Base-by-base conservation (phyloP, 371 early-diverging fungal genomes). In the Mortierella polycephala region DNA sequence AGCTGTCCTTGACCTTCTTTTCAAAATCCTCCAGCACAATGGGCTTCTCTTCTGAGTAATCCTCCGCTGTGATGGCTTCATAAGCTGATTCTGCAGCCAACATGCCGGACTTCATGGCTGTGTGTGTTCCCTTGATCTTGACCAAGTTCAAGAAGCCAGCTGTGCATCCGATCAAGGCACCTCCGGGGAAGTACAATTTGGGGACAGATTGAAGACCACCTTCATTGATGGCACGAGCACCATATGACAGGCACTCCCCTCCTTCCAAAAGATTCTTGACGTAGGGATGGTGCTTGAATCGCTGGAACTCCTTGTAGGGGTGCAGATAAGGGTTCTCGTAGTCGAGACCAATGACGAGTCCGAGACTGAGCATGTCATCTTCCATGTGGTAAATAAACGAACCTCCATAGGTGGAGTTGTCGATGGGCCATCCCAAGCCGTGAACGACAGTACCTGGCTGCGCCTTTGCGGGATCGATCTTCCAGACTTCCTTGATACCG, bases 71-170 rank as follows among this genome's bases (percentile, higher is more conserved):
- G 56, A 97, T 61, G 2, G 88, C 87, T 7, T 91, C 89, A 74
- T 86, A 94, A 11, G 92, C 89, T 30, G 96, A 88, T 73, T 99
- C 99, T 46, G 94, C 95, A 39, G 94, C 94, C 41, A 95, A 71
- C 86, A 95, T 96, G 60, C 98, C 98, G 21, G 94, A 94, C 82
- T 96, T 96, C 98, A 99, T 98, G 62, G 99, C 98, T 37, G 95
- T 96, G 85, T 99, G 99, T 1, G 98, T 99, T 44, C 99, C 99
- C 87, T 99, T 99, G 80, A 99, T 97, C 85, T 99, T 99, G 65
- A 98, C 95, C 53, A 99, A 91, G 83, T 99, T 99, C 76, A 99
- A 67, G 84, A 98, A 96, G 5, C 99, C 98, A 56, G 99, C 99
- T 0, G 98, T 91, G 82, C 96, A 96, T 37, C 99, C 99, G 71